A percentile compares a stretch with the other conserved stretches of the same genome.
These are phyloP conservation scores for Paracoccidioides brasiliensis DNA, from an alignment of 2,329 filamentous ascomycete species.

Conservation along the genomic window DNA sequence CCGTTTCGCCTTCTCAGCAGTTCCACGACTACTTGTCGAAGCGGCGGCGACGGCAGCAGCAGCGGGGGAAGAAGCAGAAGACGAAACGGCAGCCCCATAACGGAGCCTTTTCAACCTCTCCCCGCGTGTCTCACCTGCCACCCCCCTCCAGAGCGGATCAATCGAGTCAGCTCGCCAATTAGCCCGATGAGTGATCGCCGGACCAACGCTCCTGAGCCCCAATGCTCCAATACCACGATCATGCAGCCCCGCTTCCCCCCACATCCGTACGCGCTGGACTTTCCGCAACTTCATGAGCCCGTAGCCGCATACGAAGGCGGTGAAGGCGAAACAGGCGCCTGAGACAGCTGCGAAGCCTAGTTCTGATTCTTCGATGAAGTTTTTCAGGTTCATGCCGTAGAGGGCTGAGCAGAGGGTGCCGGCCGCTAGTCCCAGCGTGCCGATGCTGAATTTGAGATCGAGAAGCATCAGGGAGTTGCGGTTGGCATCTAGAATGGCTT, in stretches of 20 bases:
- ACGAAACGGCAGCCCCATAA: constrained; percentile 9
- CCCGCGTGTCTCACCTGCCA: constrained; percentile 26
- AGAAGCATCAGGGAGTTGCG: constrained; percentile 96
- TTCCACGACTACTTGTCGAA: background rate
- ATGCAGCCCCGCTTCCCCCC: constrained; percentile 42
- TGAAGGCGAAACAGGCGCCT: constrained; percentile 55
- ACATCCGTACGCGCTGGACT: constrained; percentile 84
- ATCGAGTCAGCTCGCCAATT: constrained; percentile 34
- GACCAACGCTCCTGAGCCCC: constrained; percentile 12
- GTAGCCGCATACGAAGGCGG: constrained; percentile 66
- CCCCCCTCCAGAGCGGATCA: constrained; percentile 27
- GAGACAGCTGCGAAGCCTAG: constrained; percentile 73
- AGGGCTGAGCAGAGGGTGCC: constrained; percentile 94
- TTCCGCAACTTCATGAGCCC: constrained; percentile 71
- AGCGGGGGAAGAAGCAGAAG: background rate
- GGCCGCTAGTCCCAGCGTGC: constrained; percentile 84
- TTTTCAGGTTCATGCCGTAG: constrained; percentile 99
- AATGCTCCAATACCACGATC: constrained; percentile 2
- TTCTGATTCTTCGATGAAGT: constrained; percentile 91
- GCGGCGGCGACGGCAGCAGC: background rate
- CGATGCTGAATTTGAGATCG: constrained; percentile 91
- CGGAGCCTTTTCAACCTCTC: constrained; percentile 26
- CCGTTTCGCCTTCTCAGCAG: background rate
- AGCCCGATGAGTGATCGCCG: constrained; percentile 12
- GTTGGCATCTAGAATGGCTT: constrained; percentile 94